Conservation (phyloP, 805 yeast species). For the Kodamaea leandrae region DNA sequence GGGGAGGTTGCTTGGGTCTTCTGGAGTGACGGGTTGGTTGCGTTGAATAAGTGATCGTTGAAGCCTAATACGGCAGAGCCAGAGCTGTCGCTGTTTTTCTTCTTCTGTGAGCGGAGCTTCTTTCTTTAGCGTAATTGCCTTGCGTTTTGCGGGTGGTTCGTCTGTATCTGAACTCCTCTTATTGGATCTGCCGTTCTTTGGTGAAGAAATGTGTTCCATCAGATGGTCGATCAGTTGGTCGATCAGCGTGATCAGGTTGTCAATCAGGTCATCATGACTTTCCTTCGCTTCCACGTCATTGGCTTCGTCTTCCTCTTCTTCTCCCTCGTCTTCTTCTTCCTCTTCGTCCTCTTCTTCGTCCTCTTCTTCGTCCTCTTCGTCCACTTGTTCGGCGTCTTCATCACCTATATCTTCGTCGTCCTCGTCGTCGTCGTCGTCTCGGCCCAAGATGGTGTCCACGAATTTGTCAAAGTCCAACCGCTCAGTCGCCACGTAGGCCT, state of each 20-base stretch:
- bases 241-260: neutral
- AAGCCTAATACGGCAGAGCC: constrained; percentile 47
- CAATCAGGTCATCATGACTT: neutral
- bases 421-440: constrained; percentile 21
- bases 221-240: neutral
- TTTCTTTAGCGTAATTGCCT: constrained; percentile 6
- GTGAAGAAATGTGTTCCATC: neutral
- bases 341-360: constrained; percentile 15
- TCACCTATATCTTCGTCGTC: constrained; percentile 23
- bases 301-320: constrained; percentile 1
- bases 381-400: constrained; percentile 14
- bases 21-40: constrained; percentile 38
- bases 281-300: constrained; percentile 2
- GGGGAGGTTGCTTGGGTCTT: constrained; percentile 30
- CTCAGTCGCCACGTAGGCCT: constrained; percentile 38
- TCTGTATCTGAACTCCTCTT: constrained; percentile 1
- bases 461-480: constrained; percentile 37
- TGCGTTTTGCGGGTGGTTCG: constrained; percentile 3
- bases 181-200: neutral
- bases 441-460: constrained; percentile 27
- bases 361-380: constrained; percentile 14
- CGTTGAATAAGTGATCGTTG: constrained; percentile 50
- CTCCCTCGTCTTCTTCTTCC: constrained; percentile 11
- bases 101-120: constrained; percentile 28
- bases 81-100: constrained; percentile 44